A percentile compares a stretch with the other conserved stretches of the same genome.
Conservation (phyloP, 129 eudicot genomes). For the Artemisia argyi region DNA sequence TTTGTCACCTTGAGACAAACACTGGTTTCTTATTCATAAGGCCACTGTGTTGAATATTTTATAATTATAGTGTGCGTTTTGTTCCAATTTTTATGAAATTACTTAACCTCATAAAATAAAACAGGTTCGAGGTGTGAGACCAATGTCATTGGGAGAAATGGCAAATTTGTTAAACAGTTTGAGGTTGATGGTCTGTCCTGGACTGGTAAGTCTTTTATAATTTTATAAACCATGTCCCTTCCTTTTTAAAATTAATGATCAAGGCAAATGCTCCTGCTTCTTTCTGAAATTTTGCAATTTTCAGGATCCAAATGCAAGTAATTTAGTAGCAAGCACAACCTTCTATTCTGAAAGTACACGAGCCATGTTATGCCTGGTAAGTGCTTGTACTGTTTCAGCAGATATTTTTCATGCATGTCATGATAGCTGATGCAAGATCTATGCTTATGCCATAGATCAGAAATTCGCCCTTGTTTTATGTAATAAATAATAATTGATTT, state of each 20-base stretch:
- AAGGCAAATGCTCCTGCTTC: not conserved
- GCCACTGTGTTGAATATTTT: not conserved
- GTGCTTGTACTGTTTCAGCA: slow-evolving; percentile 15
- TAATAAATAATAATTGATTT: not conserved
- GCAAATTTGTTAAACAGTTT: slow-evolving; percentile 74
- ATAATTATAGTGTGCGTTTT: not conserved
- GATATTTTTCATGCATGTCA: too few relatives aligned
- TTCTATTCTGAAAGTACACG: slow-evolving; percentile 89
- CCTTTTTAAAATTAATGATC: not conserved
- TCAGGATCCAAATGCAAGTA: slow-evolving; percentile 95
- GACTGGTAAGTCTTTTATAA: slow-evolving; percentile 63
- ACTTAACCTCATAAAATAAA: slow-evolving; percentile 12
- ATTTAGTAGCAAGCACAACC: slow-evolving; percentile 94
- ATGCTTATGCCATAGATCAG: too few relatives aligned
- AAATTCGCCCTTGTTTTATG: not conserved
- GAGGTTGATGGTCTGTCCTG: slow-evolving; percentile 74
- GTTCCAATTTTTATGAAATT: slow-evolving; percentile 2
- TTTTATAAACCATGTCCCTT: not conserved
- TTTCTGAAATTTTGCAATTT: slow-evolving; percentile 13
- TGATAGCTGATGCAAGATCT: too few relatives aligned
- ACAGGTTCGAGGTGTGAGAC: slow-evolving; percentile 97
- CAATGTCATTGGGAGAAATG: slow-evolving; percentile 91
- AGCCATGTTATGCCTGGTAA: slow-evolving; percentile 91
- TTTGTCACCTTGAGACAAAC: too few relatives aligned
- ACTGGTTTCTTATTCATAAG: too few relatives aligned